Percentiles rank a stretch among this genome's conserved stretches.
Evolutionary conservation across 2,329 filamentous ascomycete genomes (phyloP).

Genomic region (Ceratocystis lukuohia): DNA sequence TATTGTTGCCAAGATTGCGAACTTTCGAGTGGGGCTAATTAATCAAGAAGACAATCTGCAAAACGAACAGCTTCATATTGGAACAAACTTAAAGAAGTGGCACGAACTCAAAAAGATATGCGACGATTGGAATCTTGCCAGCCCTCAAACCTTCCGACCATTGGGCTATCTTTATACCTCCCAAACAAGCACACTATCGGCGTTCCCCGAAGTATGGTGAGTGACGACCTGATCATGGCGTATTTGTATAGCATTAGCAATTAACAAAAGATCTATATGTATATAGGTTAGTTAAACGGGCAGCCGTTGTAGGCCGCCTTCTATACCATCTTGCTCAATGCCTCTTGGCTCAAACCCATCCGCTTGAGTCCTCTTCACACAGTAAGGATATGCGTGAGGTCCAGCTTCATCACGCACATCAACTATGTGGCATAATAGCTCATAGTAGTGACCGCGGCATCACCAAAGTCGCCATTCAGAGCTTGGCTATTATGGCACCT

Average conservation of each 20-base stretch:
- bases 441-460: constrained; percentile 73
- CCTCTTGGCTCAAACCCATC: constrained; percentile 67
- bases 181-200: constrained; percentile 53
- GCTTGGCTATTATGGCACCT: constrained; percentile 63
- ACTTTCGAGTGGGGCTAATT: constrained; percentile 63
- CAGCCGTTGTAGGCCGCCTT: constrained; percentile 66
- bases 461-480: constrained; percentile 64
- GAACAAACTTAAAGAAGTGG: constrained; percentile 63
- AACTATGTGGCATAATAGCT: constrained; percentile 79
- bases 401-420: constrained; percentile 61
- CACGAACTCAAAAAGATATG: constrained; percentile 64
- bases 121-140: constrained; percentile 65
- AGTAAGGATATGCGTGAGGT: constrained; percentile 55
- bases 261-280: background rate
- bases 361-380: constrained; percentile 45
- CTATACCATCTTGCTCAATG: constrained; percentile 84
- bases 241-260: background rate
- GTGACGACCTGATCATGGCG: constrained; percentile 23
- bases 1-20: constrained; percentile 73
- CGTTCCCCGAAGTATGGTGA: constrained; percentile 78
- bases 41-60: constrained; percentile 44
- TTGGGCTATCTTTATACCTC: constrained; percentile 61
- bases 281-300: constrained; percentile 62
- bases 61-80: constrained; percentile 45
- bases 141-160: constrained; percentile 77